These are phyloP conservation scores for Lentinula novae-zelandiae DNA, from an alignment of 1,284 basidiomycete genomes.

Conservation along the genomic window DNA sequence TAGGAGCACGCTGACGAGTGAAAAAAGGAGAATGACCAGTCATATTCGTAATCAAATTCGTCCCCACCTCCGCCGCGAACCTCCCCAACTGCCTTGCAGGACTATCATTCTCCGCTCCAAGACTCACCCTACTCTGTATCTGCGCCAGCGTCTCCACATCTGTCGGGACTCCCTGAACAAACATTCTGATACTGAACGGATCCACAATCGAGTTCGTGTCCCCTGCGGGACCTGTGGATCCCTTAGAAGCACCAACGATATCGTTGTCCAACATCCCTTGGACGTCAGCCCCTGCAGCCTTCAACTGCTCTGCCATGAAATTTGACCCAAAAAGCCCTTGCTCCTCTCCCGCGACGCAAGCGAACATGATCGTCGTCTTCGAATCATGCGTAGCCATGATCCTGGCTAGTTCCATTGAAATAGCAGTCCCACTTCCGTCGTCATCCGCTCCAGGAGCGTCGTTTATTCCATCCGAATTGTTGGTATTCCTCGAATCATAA, in stretches of 20 bases:
- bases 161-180: constrained; percentile 44
- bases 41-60: constrained; percentile 45
- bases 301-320: constrained; percentile 41
- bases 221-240: not conserved
- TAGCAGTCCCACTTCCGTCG: constrained; percentile 50
- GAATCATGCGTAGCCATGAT: constrained; percentile 42
- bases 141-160: constrained; percentile 33
- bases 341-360: constrained; percentile 45
- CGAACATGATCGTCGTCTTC: constrained; percentile 42
- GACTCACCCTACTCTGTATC: constrained; percentile 29
- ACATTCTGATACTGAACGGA: constrained; percentile 45
- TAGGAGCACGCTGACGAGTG: not conserved
- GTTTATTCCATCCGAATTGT: constrained; percentile 18
- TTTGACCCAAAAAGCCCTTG: constrained; percentile 46
- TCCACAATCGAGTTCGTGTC: constrained; percentile 22
- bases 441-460: constrained; percentile 49
- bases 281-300: constrained; percentile 39
- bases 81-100: constrained; percentile 47
- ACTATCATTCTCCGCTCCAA: constrained; percentile 52
- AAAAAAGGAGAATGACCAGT: constrained; percentile 24
- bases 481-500: constrained; percentile 39
- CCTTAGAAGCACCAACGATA: constrained; percentile 23
- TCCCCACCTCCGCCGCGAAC: constrained; percentile 45
- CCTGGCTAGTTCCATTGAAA: constrained; percentile 47
- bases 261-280: constrained; percentile 51